Base-by-base conservation (phyloP, 129 eudicot genomes). In the Pittosporum tobira region DNA sequence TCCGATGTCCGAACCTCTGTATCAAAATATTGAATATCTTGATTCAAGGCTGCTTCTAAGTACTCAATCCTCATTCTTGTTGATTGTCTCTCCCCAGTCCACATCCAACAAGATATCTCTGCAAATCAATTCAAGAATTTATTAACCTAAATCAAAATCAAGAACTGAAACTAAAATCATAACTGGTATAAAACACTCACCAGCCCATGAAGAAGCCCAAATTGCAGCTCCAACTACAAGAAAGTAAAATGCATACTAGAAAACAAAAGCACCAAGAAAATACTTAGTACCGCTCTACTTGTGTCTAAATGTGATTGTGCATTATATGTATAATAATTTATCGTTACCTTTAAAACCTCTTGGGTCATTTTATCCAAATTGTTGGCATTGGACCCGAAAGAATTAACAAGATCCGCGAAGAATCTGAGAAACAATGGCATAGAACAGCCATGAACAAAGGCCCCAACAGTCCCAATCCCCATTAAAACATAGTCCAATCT, bases 181-280 rank as follows among this genome's bases (percentile, higher is more conserved):
- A 6, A 60, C 1, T 6, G 11, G 5, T 16, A 2, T 26, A 44
- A 23, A 43, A 16, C 6, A 10, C 37, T 76, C 53, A 91, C 99
- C 99, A 81, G 99, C 96, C 99, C 99, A 91, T 58, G 99, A 91
- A 81, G 99, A 91, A 65, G 89, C 96, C 96, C 96, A 91, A 51
- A 91, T 91, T 61, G 99, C 96, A 62, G 94, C 96, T 59, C 99
- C 99, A 61, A 91, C 99, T 21, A 87, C 77, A 23, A 91, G 90
- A 83, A 91, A 91, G 84, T 91, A 91, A 75, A 87, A 91, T 74
- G 99, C 99, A 75, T 91, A 91, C 99, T 91, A 78, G 79, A 73
- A 82, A 44, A 18, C 23, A 44, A 70, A 51, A 50, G 6, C 53
- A 65, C 40, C 24, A 60, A 48, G 44, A 18, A 49, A 72, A 68